A percentile compares a stretch with the other conserved stretches of the same genome.
phyloP scores from a whole-genome alignment of 225 moss, liverwort and hornwort species.

The Pseudisothecium myosuroides region DNA sequence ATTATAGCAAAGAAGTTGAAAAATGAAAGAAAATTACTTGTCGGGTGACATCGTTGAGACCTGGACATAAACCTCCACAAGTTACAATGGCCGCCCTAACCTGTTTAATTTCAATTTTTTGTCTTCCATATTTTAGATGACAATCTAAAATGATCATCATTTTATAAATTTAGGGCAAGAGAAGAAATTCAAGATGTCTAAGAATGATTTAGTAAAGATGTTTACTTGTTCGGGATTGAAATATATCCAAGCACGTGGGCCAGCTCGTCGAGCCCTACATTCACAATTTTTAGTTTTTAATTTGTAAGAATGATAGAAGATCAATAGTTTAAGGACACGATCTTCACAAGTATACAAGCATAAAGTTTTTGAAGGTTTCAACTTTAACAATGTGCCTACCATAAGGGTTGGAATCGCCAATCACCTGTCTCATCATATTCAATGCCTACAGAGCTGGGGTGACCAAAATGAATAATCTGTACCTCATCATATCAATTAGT shows the following conservation, averaged over 20 bases:
- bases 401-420: conserved; percentile 84
- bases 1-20: background rate
- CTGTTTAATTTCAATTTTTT: background rate
- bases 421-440: conserved; percentile 69
- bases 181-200: background rate
- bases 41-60: conserved; percentile 79
- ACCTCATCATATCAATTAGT: background rate
- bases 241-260: conserved; percentile 54
- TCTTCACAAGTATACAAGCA: background rate
- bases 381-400: conserved; percentile 24
- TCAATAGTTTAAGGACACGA: background rate
- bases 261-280: conserved; percentile 44
- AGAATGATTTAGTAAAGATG: background rate
- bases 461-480: conserved; percentile 86
- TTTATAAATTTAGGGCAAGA: background rate
- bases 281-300: background rate
- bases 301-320: background rate
- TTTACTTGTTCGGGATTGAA: conserved; percentile 42
- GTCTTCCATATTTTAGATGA: background rate
- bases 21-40: conserved; percentile 40
- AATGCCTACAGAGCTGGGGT: conserved; percentile 71
- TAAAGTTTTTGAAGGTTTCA: background rate
- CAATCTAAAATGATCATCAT: background rate
- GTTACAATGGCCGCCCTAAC: conserved; percentile 85
- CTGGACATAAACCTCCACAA: conserved; percentile 88